Evolutionary conservation across 2,329 filamentous ascomycete species (phyloP).

Genomic region (Fusarium sp.): DNA sequence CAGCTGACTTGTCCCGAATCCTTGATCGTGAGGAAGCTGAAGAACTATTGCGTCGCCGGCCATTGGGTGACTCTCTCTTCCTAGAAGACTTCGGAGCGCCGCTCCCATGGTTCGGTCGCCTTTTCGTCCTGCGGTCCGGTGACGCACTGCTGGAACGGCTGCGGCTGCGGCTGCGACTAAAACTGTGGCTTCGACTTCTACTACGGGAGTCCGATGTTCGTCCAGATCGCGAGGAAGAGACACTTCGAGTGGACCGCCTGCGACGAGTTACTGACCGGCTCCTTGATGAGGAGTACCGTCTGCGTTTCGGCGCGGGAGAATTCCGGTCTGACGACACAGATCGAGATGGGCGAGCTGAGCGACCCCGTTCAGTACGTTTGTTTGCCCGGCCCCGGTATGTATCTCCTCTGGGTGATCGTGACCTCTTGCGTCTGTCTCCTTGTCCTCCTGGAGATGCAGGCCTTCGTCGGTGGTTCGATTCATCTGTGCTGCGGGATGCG

Average conservation of each 20-base stretch:
- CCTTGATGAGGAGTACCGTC: constrained; percentile 63
- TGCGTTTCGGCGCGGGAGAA: constrained; percentile 63
- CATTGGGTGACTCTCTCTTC: constrained; percentile 36
- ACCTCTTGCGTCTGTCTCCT: constrained; percentile 56
- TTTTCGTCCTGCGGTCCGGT: constrained; percentile 36
- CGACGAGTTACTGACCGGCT: constrained; percentile 61
- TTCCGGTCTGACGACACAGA: constrained; percentile 55
- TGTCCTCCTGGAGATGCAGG: constrained; percentile 53
- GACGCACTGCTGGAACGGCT: constrained; percentile 37
- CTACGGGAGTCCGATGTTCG: constrained; percentile 53
- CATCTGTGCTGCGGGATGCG: constrained; percentile 50
- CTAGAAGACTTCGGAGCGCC: constrained; percentile 22
- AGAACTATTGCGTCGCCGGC: constrained; percentile 64
- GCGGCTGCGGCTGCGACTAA: constrained; percentile 36
- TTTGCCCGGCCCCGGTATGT: constrained; percentile 47
- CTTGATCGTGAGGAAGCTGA: constrained; percentile 65
- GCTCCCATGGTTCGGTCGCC: constrained; percentile 22
- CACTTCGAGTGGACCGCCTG: constrained; percentile 54
- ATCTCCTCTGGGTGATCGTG: constrained; percentile 54
- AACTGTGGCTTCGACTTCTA: constrained; percentile 43
- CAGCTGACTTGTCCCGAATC: constrained; percentile 67
- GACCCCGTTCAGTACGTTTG: constrained; percentile 41
- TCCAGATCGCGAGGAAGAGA: constrained; percentile 59
- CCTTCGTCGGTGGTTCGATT: constrained; percentile 53
- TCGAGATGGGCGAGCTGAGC: constrained; percentile 49